These are phyloP conservation scores for Aspergillus pseudonomiae DNA, from an alignment of 2,329 filamentous ascomycete genomes.

Conservation along the genomic window DNA sequence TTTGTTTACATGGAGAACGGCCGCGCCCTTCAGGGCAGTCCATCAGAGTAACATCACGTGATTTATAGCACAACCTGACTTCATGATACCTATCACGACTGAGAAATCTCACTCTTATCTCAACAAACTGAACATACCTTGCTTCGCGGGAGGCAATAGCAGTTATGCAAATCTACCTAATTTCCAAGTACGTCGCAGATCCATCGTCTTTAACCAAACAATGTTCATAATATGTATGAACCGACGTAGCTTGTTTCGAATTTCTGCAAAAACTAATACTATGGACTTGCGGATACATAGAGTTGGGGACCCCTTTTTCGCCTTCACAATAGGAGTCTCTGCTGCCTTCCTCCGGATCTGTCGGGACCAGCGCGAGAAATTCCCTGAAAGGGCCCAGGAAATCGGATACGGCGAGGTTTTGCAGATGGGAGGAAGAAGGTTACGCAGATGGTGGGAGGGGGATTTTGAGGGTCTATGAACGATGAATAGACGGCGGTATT, in stretches of 20 bases:
- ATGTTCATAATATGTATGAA: not conserved
- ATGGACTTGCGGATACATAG: constrained; percentile 31
- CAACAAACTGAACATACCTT: not conserved
- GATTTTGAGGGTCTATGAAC: constrained; percentile 37
- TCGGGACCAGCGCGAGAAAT: constrained; percentile 56
- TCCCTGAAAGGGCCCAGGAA: constrained; percentile 40
- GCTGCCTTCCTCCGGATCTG: constrained; percentile 58
- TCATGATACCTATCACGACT: not conserved
- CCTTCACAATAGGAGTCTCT: constrained; percentile 52
- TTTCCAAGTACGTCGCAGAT: constrained; percentile 41
- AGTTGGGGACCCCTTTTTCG: constrained; percentile 58
- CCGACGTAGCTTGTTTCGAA: not conserved
- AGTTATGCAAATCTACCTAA: constrained; percentile 39
- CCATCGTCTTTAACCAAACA: not conserved
- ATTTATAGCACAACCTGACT: not conserved
- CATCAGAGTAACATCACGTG: not conserved
- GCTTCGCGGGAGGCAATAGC: constrained; percentile 1
- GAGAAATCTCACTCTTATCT: not conserved
- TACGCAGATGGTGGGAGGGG: constrained; percentile 45
- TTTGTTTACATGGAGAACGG: not conserved
- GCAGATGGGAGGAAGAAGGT: constrained; percentile 32
- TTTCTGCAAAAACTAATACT: not conserved
- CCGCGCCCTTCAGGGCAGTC: not conserved
- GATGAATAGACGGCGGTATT: not conserved
- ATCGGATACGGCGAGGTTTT: constrained; percentile 35